phyloP scores from a whole-genome alignment of 768 basidiomycete species.

The Hypholoma fasciculare region DNA sequence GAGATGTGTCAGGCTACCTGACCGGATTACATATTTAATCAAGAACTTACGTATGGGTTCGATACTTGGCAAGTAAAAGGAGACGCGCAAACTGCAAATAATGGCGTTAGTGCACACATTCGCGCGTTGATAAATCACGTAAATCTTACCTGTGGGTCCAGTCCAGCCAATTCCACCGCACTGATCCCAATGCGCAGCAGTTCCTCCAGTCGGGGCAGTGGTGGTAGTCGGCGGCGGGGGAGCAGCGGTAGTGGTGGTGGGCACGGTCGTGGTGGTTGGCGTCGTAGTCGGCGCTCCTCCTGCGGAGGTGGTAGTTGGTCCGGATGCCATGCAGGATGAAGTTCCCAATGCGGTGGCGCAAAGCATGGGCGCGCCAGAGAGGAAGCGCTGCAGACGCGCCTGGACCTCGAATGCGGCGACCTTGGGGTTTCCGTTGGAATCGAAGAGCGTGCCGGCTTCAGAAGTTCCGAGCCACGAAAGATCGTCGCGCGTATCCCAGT shows the following conservation, averaged over 20 bases:
- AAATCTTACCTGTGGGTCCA: constrained; percentile 4
- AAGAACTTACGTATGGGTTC: constrained; percentile 3
- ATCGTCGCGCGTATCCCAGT: constrained; percentile 15
- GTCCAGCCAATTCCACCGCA: constrained; percentile 14
- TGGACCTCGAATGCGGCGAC: constrained; percentile 13
- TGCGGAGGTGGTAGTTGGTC: background rate
- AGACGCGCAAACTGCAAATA: constrained; percentile 1
- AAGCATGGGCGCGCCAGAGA: constrained; percentile 9
- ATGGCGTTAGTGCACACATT: background rate
- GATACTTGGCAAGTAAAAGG: constrained; percentile 5
- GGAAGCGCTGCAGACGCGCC: constrained; percentile 11
- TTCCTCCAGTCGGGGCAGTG: background rate
- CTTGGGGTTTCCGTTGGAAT: constrained; percentile 15
- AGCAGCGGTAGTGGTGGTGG: background rate
- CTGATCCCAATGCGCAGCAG: constrained; percentile 7
- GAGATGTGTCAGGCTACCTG: background rate
- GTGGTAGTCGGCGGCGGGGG: background rate
- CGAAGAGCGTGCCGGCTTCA: constrained; percentile 14
- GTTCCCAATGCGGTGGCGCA: constrained; percentile 14
- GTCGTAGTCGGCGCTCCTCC: background rate
- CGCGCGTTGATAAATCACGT: too few relatives aligned
- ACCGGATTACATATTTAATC: background rate
- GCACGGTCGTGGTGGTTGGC: background rate
- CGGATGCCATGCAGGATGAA: constrained; percentile 11
- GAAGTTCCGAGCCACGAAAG: constrained; percentile 12